Conservation (phyloP, 2,329 filamentous ascomycete genomes). For the Aureobasidium subglaciale region DNA sequence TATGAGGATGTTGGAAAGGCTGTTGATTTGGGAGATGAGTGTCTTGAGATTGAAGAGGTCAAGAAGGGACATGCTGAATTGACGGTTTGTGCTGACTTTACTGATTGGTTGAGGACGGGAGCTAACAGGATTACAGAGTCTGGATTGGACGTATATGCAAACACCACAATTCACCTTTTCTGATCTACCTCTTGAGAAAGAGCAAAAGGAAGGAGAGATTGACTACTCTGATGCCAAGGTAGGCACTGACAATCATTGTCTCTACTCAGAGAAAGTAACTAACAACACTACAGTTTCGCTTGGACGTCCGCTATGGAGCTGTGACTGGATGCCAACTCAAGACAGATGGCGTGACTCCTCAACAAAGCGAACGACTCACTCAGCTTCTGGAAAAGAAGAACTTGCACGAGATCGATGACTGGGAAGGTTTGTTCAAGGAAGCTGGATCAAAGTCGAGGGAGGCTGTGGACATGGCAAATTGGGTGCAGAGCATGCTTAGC, state of each 20-base stretch:
- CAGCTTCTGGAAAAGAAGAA: conserved; percentile 31
- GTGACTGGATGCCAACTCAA: conserved; percentile 42
- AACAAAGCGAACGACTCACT: neutral
- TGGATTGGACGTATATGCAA: conserved; percentile 74
- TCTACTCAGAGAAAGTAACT: too few relatives aligned
- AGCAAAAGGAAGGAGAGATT: conserved; percentile 1
- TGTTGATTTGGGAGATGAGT: conserved; percentile 41
- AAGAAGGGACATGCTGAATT: conserved; percentile 57
- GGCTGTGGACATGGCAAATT: conserved; percentile 15
- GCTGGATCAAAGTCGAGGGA: conserved; percentile 8
- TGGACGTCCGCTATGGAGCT: conserved; percentile 46
- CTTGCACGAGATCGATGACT: conserved; percentile 44
- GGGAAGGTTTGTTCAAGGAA: conserved; percentile 21
- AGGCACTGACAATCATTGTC: too few relatives aligned
- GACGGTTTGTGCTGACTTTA: too few relatives aligned
- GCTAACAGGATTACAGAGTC: conserved; percentile 38
- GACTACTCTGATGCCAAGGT: conserved; percentile 7
- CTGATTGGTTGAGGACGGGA: too few relatives aligned
- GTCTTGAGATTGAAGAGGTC: conserved; percentile 48
- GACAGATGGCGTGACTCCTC: conserved; percentile 20
- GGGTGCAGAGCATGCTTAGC: conserved; percentile 21
- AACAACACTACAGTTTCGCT: conserved; percentile 18
- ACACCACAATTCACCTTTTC: conserved; percentile 73
- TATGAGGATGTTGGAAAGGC: conserved; percentile 43
- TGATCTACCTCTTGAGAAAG: conserved; percentile 1